A percentile compares a stretch with the other conserved stretches of the same genome.
phyloP scores from a whole-genome alignment of 805 yeast species.

The Teunomyces gatunensis region DNA sequence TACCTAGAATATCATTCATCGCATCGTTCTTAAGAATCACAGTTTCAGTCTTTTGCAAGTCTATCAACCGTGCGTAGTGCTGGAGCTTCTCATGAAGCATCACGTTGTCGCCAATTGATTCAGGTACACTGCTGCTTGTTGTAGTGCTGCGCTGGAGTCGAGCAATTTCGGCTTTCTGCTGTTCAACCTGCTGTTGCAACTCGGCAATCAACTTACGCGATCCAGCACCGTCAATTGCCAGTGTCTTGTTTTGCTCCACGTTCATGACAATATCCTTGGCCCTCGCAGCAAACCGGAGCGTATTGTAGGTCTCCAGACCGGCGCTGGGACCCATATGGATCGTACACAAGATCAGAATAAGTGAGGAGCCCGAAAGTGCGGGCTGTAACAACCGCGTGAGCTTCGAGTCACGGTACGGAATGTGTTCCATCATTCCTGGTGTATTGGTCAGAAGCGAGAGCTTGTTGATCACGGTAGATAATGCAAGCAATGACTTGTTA shows the following conservation, averaged over 20 bases:
- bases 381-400: slow-evolving; percentile 89
- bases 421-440: slow-evolving; percentile 48
- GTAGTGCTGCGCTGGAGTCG: slow-evolving; percentile 14
- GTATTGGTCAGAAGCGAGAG: slow-evolving; percentile 42
- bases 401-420: slow-evolving; percentile 92
- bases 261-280: slow-evolving; percentile 81
- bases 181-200: slow-evolving; percentile 58
- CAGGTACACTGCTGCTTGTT: not conserved
- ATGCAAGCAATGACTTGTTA: slow-evolving; percentile 84
- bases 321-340: slow-evolving; percentile 56
- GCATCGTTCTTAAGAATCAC: slow-evolving; percentile 58
- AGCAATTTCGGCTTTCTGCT: slow-evolving; percentile 53
- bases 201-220: slow-evolving; percentile 45
- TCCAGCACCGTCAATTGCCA: slow-evolving; percentile 41
- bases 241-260: slow-evolving; percentile 52
- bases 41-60: slow-evolving; percentile 55
- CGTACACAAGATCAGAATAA: slow-evolving; percentile 85
- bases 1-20: slow-evolving; percentile 54
- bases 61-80: slow-evolving; percentile 64
- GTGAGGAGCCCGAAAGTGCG: slow-evolving; percentile 81
- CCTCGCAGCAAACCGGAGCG: slow-evolving; percentile 87
- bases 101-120: slow-evolving; percentile 52
- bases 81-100: slow-evolving; percentile 66
- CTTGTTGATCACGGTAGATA: slow-evolving; percentile 89
- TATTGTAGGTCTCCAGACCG: slow-evolving; percentile 75